Conservation (phyloP, 192 early-diverging fungal genomes). For the Podila minutissima region DNA sequence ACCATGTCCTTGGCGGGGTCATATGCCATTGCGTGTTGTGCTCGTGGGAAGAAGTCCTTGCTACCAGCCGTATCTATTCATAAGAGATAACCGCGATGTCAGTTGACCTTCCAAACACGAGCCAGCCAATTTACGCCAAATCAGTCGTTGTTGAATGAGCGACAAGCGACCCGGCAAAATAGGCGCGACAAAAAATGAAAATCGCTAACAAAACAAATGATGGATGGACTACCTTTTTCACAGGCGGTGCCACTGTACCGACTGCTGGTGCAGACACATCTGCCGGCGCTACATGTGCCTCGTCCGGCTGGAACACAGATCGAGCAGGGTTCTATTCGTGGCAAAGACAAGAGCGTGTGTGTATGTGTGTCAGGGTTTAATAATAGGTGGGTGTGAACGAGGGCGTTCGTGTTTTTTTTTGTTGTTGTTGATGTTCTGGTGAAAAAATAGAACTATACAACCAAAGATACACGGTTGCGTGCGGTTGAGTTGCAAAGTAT, state of each 20-base stretch:
- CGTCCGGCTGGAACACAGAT: conserved; percentile 19
- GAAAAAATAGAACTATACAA: too few species aligned
- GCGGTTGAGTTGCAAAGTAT: too few species aligned
- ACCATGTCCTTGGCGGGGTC: conserved; percentile 41
- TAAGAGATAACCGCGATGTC: neutral
- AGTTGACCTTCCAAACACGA: too few species aligned
- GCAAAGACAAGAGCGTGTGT: neutral
- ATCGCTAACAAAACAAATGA: neutral
- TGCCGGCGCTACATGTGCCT: conserved; percentile 20
- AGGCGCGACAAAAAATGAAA: neutral
- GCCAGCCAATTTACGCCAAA: too few species aligned
- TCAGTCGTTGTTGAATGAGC: too few species aligned
- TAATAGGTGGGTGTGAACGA: neutral
- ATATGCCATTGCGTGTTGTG: conserved; percentile 48
- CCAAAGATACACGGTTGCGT: too few species aligned
- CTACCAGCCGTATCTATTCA: conserved; percentile 24
- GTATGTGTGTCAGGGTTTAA: neutral
- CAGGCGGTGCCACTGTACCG: conserved; percentile 22
- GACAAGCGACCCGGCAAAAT: too few species aligned
- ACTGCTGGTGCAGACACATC: conserved; percentile 17
- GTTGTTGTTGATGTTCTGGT: neutral
- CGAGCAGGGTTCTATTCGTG: conserved; percentile 24
- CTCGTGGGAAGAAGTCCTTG: conserved; percentile 34
- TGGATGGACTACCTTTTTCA: conserved; percentile 23
- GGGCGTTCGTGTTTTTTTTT: neutral